Evolutionary conservation across 1,284 basidiomycete genomes (phyloP).

Genomic region (Microbotryum intermedium): DNA sequence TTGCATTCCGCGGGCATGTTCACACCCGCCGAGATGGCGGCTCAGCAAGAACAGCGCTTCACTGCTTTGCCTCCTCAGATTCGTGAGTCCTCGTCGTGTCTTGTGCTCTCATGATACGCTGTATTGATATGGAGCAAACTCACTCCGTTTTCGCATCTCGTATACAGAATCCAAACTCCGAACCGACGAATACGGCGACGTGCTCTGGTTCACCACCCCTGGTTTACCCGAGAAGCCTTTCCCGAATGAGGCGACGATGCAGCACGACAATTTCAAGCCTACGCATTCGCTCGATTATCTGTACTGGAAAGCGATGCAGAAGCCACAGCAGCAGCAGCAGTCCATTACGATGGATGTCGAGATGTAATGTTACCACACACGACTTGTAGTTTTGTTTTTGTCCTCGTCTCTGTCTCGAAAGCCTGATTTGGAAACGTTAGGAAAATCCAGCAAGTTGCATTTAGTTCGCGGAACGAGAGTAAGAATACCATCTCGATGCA

Average conservation of each 20-base stretch:
- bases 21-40: too few relatives aligned
- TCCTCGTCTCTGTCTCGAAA: too few relatives aligned
- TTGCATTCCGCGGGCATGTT: too few relatives aligned
- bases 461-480: neutral
- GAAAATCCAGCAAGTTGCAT: neutral
- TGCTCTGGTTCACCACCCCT: constrained; percentile 32
- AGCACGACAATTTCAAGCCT: neutral
- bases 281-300: constrained; percentile 28
- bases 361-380: neutral
- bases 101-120: too few relatives aligned
- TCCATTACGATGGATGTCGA: neutral
- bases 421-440: neutral
- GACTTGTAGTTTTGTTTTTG: neutral
- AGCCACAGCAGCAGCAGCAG: neutral
- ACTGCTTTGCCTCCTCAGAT: too few relatives aligned
- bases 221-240: neutral
- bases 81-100: too few relatives aligned
- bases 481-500: neutral
- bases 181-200: constrained; percentile 20
- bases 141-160: too few relatives aligned
- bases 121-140: too few relatives aligned
- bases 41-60: too few relatives aligned
- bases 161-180: constrained; percentile 30
- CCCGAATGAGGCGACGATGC: neutral
- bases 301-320: constrained; percentile 16